Base-by-base conservation (phyloP, 2,329 filamentous ascomycete genomes). In the Fusarium sambucinum region DNA sequence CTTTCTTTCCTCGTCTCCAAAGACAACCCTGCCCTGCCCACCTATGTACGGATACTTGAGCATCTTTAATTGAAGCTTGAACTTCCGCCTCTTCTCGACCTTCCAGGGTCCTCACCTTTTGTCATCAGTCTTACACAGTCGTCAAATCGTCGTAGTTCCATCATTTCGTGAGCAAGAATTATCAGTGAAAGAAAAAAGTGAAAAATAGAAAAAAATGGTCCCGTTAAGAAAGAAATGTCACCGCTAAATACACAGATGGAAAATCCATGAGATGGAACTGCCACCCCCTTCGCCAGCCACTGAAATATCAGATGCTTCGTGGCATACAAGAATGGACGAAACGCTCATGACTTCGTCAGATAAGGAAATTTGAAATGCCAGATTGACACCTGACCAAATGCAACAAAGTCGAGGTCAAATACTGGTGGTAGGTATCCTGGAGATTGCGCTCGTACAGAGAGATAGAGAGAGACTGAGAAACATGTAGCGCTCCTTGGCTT, bases 401-500 rank as follows among this genome's bases (percentile, higher is more conserved):
- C 68, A 72, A 62, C 57, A 62, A 68, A 71, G 64, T 37, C 52
- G 58, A 65, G 54, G 47, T 65, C 33, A 65, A 68, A 70, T 55
- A 59, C 73, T 61, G 59, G 66, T 71, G 74, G 71, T 76, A 76
- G 74, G 71, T 76, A 76, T 75, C 75, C 71, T 75, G 58, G 65
- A 70, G 68, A 62, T 66, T 66, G 67, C 66, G 67, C 73, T 74
- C 56, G 56, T 74, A 66, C 70, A 74, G 55, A 72, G 54, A 72
- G 68, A 74, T 57, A 71, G 51, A 70, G 66, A 73, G 50, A 68
- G 33, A 55, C 40, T 47, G 55, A 64, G 65, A 70, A 73, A 70
- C 55, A 71, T 63, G 59, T 60, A 58, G 65, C 65, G 67, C 70
- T 71, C 69, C 70, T 55, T 61, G 61, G 63, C 66, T 74, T 76